Conservation (phyloP, 2,329 filamentous ascomycete species). For the Penicillium concentricum region DNA sequence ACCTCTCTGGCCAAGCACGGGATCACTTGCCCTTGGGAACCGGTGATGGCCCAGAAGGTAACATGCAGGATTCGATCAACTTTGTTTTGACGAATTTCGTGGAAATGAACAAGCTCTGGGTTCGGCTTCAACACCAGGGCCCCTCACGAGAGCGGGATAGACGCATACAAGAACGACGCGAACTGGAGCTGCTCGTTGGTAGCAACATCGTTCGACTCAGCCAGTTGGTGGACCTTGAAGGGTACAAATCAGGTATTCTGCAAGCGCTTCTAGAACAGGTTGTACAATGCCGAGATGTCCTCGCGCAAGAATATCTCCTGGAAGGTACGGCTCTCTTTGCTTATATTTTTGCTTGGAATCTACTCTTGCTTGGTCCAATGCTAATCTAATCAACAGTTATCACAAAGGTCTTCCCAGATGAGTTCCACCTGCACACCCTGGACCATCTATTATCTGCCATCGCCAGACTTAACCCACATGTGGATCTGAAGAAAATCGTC, state of each 20-base stretch:
- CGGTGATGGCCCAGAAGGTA: slow-evolving; percentile 89
- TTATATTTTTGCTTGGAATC: background rate
- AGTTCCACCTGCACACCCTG: slow-evolving; percentile 94
- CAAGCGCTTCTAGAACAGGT: slow-evolving; percentile 91
- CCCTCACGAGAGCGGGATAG: slow-evolving; percentile 93
- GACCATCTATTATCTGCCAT: slow-evolving; percentile 94
- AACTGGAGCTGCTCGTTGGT: slow-evolving; percentile 90
- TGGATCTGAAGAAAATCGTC: slow-evolving; percentile 97
- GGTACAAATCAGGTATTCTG: slow-evolving; percentile 88
- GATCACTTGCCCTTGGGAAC: slow-evolving; percentile 80
- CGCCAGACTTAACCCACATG: slow-evolving; percentile 87
- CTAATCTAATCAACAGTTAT: slow-evolving; percentile 62
- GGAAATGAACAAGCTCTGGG: slow-evolving; percentile 99
- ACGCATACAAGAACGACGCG: slow-evolving; percentile 89
- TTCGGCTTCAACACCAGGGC: slow-evolving; percentile 93
- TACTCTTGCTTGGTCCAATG: slow-evolving; percentile 15
- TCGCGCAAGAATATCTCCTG: slow-evolving; percentile 94
- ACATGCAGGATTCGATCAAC: slow-evolving; percentile 94
- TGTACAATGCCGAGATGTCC: slow-evolving; percentile 92
- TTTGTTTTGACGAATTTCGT: slow-evolving; percentile 98
- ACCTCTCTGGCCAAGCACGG: slow-evolving; percentile 89
- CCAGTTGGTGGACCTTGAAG: slow-evolving; percentile 90
- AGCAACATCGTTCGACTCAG: slow-evolving; percentile 95
- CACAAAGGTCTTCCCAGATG: slow-evolving; percentile 97
- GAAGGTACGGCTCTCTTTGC: slow-evolving; percentile 57